phyloP scores from a whole-genome alignment of 306 rosid species.

The Hippophae gyantsensis region DNA sequence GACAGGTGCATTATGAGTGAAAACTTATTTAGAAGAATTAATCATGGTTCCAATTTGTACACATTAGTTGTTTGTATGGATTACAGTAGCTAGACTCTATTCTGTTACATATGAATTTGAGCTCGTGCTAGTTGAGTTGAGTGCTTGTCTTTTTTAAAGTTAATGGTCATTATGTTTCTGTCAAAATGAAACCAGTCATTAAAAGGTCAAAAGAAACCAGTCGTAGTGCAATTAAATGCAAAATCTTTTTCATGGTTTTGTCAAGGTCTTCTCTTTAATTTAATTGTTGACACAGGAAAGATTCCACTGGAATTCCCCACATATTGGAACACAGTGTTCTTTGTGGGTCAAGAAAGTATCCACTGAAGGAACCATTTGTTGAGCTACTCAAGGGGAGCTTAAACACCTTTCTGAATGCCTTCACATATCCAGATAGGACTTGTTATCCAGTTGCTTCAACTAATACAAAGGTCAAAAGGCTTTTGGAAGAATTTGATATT shows the following conservation, averaged over 20 bases:
- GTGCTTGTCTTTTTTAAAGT: neutral
- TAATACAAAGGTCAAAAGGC: constrained; percentile 51
- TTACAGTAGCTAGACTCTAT: neutral
- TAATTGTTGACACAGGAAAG: constrained; percentile 43
- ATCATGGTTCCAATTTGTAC: neutral
- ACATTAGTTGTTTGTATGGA: neutral
- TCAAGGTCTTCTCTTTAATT: constrained; percentile 1
- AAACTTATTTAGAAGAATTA: neutral
- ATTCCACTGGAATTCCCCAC: constrained; percentile 97
- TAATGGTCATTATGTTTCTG: neutral
- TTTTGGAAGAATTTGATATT: constrained; percentile 2
- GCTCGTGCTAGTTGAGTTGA: neutral
- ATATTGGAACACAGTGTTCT: constrained; percentile 92
- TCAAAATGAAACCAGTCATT: neutral
- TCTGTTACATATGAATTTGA: neutral
- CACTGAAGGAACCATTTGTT: constrained; percentile 90
- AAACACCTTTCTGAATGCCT: constrained; percentile 86
- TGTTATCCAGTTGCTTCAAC: constrained; percentile 98
- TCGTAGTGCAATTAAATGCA: no score
- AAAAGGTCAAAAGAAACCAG: no score
- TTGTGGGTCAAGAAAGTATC: constrained; percentile 93
- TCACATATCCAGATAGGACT: constrained; percentile 95
- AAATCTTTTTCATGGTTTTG: neutral
- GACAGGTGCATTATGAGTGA: neutral
- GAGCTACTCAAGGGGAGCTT: constrained; percentile 88